Conservation (phyloP, 1,284 basidiomycete species). For the Earliella scabrosa region DNA sequence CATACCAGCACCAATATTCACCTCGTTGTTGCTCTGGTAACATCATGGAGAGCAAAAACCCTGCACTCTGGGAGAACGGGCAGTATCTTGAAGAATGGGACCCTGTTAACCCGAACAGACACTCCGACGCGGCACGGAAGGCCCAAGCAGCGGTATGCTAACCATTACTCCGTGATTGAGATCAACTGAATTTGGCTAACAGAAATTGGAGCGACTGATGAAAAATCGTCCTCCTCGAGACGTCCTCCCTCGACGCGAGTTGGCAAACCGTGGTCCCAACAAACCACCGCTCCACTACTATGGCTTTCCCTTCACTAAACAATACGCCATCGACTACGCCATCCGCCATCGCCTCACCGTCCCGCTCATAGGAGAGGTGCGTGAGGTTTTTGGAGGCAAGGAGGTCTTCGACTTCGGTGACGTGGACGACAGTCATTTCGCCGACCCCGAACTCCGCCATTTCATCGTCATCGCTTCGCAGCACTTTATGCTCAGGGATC, state of each 20-base stretch:
- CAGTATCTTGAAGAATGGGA: neutral
- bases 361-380: neutral
- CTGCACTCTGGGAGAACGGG: neutral
- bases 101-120: neutral
- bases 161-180: neutral
- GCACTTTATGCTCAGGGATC: neutral
- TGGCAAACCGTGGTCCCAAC: neutral
- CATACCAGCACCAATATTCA: neutral
- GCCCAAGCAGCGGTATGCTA: neutral
- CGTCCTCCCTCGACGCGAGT: neutral
- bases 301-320: slow-evolving; percentile 3
- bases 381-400: neutral
- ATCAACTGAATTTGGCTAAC: neutral
- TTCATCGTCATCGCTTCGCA: neutral
- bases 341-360: slow-evolving; percentile 2
- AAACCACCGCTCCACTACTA: slow-evolving; percentile 6
- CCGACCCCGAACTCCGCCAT: neutral
- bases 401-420: slow-evolving; percentile 1
- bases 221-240: neutral
- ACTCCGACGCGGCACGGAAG: neutral
- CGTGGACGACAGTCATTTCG: neutral
- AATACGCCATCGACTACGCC: slow-evolving; percentile 4
- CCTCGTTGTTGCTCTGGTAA: neutral
- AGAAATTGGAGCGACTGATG: neutral
- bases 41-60: neutral